Conservation (phyloP, 805 yeast genomes). For the Sungouiella thailandica region DNA sequence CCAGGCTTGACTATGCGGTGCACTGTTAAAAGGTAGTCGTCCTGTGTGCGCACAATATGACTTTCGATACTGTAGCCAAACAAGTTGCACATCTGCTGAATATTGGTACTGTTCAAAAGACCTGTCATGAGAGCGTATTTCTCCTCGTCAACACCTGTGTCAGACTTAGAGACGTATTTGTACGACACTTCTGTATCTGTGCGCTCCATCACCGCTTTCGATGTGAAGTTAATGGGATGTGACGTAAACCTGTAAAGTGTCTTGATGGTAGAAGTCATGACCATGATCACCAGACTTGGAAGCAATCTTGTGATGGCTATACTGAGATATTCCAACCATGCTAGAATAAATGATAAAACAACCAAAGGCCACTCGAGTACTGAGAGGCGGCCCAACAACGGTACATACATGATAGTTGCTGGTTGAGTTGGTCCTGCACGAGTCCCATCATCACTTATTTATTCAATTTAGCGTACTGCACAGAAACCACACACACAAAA, state of each 20-base stretch:
- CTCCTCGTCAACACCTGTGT: slow-evolving; percentile 13
- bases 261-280: slow-evolving; percentile 27
- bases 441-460: too few species aligned
- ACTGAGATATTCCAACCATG: slow-evolving; percentile 46
- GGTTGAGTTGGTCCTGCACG: too few species aligned
- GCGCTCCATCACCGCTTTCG: slow-evolving; percentile 9
- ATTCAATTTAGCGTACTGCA: too few species aligned
- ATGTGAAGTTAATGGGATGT: slow-evolving; percentile 22
- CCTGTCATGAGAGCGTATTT: slow-evolving; percentile 28
- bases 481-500: too few species aligned
- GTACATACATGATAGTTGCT: slow-evolving; percentile 12
- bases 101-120: slow-evolving; percentile 44
- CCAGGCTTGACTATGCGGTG: slow-evolving; percentile 54
- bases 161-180: slow-evolving; percentile 19
- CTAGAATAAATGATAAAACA: slow-evolving; percentile 37
- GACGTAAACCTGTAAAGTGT: slow-evolving; percentile 23
- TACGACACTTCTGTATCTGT: slow-evolving; percentile 11
- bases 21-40: slow-evolving; percentile 68
- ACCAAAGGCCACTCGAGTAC: slow-evolving; percentile 48
- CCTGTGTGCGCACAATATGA: slow-evolving; percentile 71
- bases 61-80: slow-evolving; percentile 73
- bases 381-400: slow-evolving; percentile 35
- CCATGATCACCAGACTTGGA: slow-evolving; percentile 38
- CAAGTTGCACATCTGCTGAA: slow-evolving; percentile 60
- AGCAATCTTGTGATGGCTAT: slow-evolving; percentile 41